Evolutionary conservation across 805 yeast species (phyloP).

Genomic region (Wickerhamomyces alni): DNA sequence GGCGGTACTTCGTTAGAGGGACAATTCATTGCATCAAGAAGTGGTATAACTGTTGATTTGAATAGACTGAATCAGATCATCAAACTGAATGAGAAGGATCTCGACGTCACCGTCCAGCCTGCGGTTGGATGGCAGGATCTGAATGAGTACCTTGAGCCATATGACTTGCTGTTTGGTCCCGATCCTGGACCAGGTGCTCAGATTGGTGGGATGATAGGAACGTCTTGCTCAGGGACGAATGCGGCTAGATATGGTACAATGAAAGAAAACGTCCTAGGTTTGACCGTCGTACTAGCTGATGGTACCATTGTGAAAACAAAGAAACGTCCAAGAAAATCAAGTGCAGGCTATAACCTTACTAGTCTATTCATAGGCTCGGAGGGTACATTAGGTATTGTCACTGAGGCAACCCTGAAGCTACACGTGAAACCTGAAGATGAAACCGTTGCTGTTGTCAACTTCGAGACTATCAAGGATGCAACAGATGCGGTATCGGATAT

Average conservation of each 20-base stretch:
- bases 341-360: conserved; percentile 77
- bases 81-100: conserved; percentile 51
- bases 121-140: conserved; percentile 78
- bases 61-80: conserved; percentile 54
- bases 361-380: conserved; percentile 73
- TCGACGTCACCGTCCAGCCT: conserved; percentile 71
- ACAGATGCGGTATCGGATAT: conserved; percentile 61
- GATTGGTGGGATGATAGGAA: conserved; percentile 74
- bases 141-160: conserved; percentile 41
- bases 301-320: conserved; percentile 73
- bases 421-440: conserved; percentile 62
- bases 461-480: conserved; percentile 64
- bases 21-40: conserved; percentile 67
- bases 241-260: conserved; percentile 78
- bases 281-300: conserved; percentile 75
- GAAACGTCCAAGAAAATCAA: conserved; percentile 67
- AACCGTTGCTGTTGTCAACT: conserved; percentile 62
- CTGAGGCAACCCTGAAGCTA: conserved; percentile 68
- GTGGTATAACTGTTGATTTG: conserved; percentile 61
- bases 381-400: conserved; percentile 74
- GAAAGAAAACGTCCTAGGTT: conserved; percentile 61
- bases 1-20: conserved; percentile 83
- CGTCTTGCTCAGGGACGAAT: conserved; percentile 76
- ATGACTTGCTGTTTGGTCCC: conserved; percentile 62
- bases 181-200: conserved; percentile 80